These are phyloP conservation scores for Aspergillus sp. DNA, from an alignment of 2,329 filamentous ascomycete species.

Conservation along the genomic window DNA sequence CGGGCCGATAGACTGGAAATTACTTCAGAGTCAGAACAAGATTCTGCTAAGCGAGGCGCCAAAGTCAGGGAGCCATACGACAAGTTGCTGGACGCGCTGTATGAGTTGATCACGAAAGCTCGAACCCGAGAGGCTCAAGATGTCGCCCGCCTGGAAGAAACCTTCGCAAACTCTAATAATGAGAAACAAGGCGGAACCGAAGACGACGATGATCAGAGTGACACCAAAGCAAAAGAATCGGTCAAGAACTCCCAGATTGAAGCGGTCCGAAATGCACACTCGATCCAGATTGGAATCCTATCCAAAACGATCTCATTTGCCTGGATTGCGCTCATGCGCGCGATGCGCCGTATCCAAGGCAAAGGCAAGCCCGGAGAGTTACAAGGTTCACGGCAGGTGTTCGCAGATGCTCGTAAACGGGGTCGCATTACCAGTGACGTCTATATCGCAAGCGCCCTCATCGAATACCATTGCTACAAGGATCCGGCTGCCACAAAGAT, in stretches of 20 bases:
- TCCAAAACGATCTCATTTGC: conserved; percentile 87
- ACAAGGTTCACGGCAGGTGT: conserved; percentile 81
- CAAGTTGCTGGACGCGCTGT: conserved; percentile 82
- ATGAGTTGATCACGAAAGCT: conserved; percentile 76
- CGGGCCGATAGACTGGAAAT: conserved; percentile 86
- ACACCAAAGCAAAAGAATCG: conserved; percentile 55
- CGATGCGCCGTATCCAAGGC: conserved; percentile 92
- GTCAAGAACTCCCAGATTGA: conserved; percentile 61
- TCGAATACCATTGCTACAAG: conserved; percentile 96
- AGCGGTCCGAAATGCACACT: conserved; percentile 67
- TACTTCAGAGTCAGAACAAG: conserved; percentile 75
- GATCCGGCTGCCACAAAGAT: conserved; percentile 92
- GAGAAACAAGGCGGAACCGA: conserved; percentile 49
- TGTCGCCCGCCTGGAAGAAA: conserved; percentile 59
- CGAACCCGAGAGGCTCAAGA: conserved; percentile 69
- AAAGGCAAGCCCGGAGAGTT: conserved; percentile 71
- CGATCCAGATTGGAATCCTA: conserved; percentile 73
- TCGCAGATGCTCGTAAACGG: conserved; percentile 82
- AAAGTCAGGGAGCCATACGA: conserved; percentile 84
- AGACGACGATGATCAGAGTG: conserved; percentile 58
- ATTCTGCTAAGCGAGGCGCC: conserved; percentile 65
- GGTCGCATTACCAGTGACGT: conserved; percentile 92
- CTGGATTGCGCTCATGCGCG: conserved; percentile 93
- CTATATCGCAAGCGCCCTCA: conserved; percentile 88
- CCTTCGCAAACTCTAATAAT: conserved; percentile 51